Evolutionary conservation across 768 basidiomycete species (phyloP).

Genomic region (Rhodotorula taiwanensis): DNA sequence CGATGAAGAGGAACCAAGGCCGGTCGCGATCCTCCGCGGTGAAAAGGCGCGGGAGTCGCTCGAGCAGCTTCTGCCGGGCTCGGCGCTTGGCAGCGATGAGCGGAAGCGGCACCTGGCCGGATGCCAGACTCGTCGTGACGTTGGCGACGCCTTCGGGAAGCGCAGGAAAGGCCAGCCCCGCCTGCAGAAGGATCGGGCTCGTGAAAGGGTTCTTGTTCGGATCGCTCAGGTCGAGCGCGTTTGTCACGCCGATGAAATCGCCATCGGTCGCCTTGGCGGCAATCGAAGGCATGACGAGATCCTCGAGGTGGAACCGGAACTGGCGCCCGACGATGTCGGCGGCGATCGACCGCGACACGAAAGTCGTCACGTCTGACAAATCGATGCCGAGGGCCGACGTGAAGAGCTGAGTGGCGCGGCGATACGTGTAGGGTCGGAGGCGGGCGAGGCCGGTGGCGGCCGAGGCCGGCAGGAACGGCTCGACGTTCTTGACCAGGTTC

Average conservation of each 20-base stretch:
- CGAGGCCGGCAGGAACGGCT: neutral
- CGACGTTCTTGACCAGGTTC: constrained; percentile 12
- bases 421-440: constrained; percentile 8
- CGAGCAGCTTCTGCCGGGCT: constrained; percentile 9
- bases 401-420: constrained; percentile 12
- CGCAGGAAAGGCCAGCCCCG: constrained; percentile 14
- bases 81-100: constrained; percentile 1
- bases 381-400: constrained; percentile 27
- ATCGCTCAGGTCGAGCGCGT: constrained; percentile 23
- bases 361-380: constrained; percentile 22
- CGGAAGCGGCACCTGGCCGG: too few relatives aligned
- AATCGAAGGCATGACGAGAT: constrained; percentile 29
- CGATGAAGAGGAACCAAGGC: constrained; percentile 24
- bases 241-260: constrained; percentile 23
- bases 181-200: neutral
- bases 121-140: neutral
- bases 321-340: constrained; percentile 13
- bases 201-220: constrained; percentile 14
- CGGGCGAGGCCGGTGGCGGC: neutral
- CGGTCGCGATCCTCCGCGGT: neutral
- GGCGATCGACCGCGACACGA: constrained; percentile 26
- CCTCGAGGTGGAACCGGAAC: constrained; percentile 20
- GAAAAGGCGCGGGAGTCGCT: constrained; percentile 1
- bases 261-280: neutral
- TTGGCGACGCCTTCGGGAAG: neutral